phyloP scores from a whole-genome alignment of 2,329 filamentous ascomycete genomes.

The Colletotrichum godetiae region DNA sequence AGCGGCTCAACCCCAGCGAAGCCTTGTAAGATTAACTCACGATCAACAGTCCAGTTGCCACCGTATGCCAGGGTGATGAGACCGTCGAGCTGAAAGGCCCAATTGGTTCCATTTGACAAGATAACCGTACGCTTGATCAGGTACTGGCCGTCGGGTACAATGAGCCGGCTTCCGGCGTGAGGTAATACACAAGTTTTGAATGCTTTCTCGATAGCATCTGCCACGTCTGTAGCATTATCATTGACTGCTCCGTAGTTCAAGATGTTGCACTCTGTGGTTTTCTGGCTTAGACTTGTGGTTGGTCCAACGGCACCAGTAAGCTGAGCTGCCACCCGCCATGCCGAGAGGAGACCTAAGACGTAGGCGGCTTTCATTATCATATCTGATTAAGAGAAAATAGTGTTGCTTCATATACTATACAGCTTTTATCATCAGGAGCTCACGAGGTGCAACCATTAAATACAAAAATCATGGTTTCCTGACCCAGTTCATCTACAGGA shows the following conservation, averaged over 20 bases:
- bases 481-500: neutral
- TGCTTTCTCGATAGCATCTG: neutral
- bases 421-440: neutral
- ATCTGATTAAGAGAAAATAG: neutral
- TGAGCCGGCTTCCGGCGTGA: neutral
- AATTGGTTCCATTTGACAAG: neutral
- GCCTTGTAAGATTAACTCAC: slow-evolving; percentile 3
- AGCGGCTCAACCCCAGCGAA: slow-evolving; percentile 2
- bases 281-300: neutral
- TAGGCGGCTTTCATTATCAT: neutral
- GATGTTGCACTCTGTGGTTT: neutral
- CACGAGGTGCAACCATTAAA: neutral
- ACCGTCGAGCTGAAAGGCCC: neutral
- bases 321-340: neutral
- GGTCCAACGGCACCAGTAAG: neutral
- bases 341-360: neutral
- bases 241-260: neutral
- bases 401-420: neutral
- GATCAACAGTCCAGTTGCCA: neutral
- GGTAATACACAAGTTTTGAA: neutral
- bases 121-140: neutral
- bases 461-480: neutral
- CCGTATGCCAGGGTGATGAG: neutral
- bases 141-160: neutral
- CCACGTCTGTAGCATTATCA: neutral